Conservation (phyloP, 345 rosid species). For the Dovyalis caffra region DNA sequence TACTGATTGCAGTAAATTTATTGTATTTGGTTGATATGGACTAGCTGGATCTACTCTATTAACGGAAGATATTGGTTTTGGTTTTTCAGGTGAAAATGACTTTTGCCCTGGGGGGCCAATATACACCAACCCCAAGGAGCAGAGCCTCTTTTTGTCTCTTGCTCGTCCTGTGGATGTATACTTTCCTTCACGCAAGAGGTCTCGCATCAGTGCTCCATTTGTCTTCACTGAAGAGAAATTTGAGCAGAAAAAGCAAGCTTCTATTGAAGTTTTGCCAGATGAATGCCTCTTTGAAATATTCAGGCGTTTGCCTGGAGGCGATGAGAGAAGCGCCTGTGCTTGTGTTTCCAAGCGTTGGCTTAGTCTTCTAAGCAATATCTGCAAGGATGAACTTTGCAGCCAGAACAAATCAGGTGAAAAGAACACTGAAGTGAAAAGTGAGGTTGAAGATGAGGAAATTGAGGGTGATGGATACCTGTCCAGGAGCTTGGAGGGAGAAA, state of each 20-base stretch:
- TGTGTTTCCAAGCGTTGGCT: slow-evolving; percentile 94
- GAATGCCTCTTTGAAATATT: slow-evolving; percentile 94
- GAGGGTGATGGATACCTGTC: slow-evolving; percentile 68
- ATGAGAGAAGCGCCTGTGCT: slow-evolving; percentile 78
- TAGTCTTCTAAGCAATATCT: slow-evolving; percentile 60
- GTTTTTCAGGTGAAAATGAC: slow-evolving; percentile 59
- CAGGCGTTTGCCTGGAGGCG: slow-evolving; percentile 61
- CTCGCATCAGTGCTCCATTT: slow-evolving; percentile 67
- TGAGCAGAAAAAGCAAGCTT: slow-evolving; percentile 53
- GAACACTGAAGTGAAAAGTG: slow-evolving; percentile 17
- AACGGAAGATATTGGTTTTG: not conserved
- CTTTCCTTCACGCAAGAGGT: slow-evolving; percentile 70
- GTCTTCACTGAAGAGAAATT: slow-evolving; percentile 50
- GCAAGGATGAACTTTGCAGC: slow-evolving; percentile 50
- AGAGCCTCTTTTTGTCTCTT: slow-evolving; percentile 58
- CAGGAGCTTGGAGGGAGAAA: slow-evolving; percentile 84
- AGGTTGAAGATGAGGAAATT: slow-evolving; percentile 29
- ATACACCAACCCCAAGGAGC: slow-evolving; percentile 73
- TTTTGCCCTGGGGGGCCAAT: slow-evolving; percentile 65
- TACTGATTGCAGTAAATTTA: not conserved
- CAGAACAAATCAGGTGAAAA: slow-evolving; percentile 17
- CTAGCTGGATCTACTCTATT: not conserved
- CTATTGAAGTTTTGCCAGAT: slow-evolving; percentile 79
- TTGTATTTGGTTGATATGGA: not conserved
- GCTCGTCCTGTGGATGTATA: slow-evolving; percentile 66